These are phyloP conservation scores for Picochlorum sp. DNA, from an alignment of 139 green algal genomes.

Conservation along the genomic window DNA sequence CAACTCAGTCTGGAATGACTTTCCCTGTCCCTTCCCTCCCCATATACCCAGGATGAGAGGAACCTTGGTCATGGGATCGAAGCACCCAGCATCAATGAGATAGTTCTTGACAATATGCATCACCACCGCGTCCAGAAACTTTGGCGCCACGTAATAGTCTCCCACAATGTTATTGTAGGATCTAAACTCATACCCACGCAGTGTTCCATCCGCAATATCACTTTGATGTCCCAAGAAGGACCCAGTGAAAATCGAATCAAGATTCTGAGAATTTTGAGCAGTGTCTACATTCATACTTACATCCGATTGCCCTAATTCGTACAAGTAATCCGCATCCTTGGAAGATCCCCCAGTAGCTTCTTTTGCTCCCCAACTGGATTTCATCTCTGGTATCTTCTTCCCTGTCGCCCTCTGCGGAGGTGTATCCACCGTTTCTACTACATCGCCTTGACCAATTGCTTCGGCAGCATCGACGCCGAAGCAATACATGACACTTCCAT, in stretches of 20 bases:
- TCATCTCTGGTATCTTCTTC: neutral
- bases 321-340: conserved; percentile 43
- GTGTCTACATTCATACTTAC: conserved; percentile 37
- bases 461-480: neutral
- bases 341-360: conserved; percentile 27
- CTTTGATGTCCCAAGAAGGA: conserved; percentile 53
- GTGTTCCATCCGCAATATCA: conserved; percentile 68
- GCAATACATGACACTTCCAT: conserved; percentile 8
- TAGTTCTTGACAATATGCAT: conserved; percentile 88
- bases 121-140: conserved; percentile 62
- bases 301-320: conserved; percentile 34
- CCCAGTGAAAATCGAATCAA: conserved; percentile 64
- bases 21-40: conserved; percentile 42
- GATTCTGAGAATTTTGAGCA: conserved; percentile 21
- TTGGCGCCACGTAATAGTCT: conserved; percentile 78
- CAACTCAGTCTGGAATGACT: conserved; percentile 69
- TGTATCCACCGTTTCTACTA: too few relatives aligned
- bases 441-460: neutral
- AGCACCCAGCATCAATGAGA: conserved; percentile 45
- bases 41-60: conserved; percentile 48
- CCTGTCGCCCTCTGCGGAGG: neutral
- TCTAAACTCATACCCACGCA: conserved; percentile 55
- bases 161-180: conserved; percentile 63
- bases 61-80: conserved; percentile 26
- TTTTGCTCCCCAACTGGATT: conserved; percentile 47